Conservation (phyloP, 192 early-diverging fungal genomes). For the Neocallimastix lanati region DNA sequence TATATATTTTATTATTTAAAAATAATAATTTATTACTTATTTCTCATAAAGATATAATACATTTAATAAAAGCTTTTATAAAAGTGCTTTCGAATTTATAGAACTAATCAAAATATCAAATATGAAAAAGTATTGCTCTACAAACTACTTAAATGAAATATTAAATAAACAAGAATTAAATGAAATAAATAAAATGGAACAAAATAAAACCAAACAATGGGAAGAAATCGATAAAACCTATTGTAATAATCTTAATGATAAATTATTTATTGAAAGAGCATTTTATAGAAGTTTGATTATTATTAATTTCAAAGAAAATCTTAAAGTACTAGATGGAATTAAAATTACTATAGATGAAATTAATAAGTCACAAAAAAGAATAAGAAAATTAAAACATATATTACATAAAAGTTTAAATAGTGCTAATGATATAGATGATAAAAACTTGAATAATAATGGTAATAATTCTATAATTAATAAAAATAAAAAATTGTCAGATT, state of each 20-base stretch:
- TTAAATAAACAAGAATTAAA: not conserved
- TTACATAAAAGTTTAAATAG: not conserved
- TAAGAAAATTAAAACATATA: not conserved
- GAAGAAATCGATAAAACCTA: not conserved
- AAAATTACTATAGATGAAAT: not conserved
- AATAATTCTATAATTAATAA: not conserved
- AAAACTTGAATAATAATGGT: not conserved
- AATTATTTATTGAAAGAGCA: not conserved
- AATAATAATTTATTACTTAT: not conserved
- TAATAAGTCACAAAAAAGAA: not conserved
- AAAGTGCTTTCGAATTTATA: not conserved
- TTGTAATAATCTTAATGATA: not conserved
- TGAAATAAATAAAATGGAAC: not conserved
- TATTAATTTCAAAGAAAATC: not conserved
- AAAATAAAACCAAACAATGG: not conserved
- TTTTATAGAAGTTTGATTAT: not conserved
- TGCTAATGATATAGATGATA: not conserved
- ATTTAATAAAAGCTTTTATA: not conserved
- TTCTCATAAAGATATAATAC: not conserved
- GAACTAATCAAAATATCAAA: not conserved
- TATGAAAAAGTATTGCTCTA: too few relatives aligned
- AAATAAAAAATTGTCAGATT: not conserved
- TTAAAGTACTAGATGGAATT: not conserved
- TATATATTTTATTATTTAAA: too few relatives aligned
- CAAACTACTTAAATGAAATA: not conserved